These are phyloP conservation scores for Caloboletus firmus DNA, from an alignment of 1,284 basidiomycete species.

Conservation along the genomic window DNA sequence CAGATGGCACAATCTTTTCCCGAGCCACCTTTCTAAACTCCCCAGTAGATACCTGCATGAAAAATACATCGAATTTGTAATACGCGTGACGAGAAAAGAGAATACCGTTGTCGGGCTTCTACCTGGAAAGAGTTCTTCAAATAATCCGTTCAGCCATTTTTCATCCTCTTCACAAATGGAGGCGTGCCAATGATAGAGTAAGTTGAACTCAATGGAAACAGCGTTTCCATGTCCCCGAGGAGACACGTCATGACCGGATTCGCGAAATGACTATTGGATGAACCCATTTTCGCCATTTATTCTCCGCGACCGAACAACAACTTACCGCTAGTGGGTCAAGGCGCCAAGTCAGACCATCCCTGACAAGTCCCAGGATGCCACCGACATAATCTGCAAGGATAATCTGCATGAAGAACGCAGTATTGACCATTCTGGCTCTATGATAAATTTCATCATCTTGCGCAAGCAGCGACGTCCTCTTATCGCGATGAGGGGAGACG, in stretches of 20 bases:
- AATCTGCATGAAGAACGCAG: slow-evolving; percentile 69
- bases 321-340: slow-evolving; percentile 48
- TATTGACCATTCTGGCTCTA: slow-evolving; percentile 73
- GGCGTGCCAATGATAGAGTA: slow-evolving; percentile 76
- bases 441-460: slow-evolving; percentile 80
- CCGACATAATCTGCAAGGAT: slow-evolving; percentile 69
- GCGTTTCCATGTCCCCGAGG: slow-evolving; percentile 71
- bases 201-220: slow-evolving; percentile 72
- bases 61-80: slow-evolving; percentile 6
- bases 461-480: slow-evolving; percentile 33
- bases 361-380: slow-evolving; percentile 48
- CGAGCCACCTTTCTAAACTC: slow-evolving; percentile 46
- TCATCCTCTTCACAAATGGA: slow-evolving; percentile 61
- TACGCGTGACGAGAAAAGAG: slow-evolving; percentile 1
- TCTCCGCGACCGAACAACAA: background rate
- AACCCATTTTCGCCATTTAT: background rate
- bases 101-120: slow-evolving; percentile 42
- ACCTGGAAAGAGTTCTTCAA: slow-evolving; percentile 46
- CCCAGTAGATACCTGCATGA: slow-evolving; percentile 40
- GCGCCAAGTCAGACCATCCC: slow-evolving; percentile 48
- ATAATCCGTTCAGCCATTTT: slow-evolving; percentile 55
- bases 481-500: slow-evolving; percentile 18
- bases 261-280: slow-evolving; percentile 23
- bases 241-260: slow-evolving; percentile 31
- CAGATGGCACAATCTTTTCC: slow-evolving; percentile 37